These are phyloP conservation scores for Lineolata rhizophorae DNA, from an alignment of 495 filamentous ascomycete genomes.

Conservation along the genomic window DNA sequence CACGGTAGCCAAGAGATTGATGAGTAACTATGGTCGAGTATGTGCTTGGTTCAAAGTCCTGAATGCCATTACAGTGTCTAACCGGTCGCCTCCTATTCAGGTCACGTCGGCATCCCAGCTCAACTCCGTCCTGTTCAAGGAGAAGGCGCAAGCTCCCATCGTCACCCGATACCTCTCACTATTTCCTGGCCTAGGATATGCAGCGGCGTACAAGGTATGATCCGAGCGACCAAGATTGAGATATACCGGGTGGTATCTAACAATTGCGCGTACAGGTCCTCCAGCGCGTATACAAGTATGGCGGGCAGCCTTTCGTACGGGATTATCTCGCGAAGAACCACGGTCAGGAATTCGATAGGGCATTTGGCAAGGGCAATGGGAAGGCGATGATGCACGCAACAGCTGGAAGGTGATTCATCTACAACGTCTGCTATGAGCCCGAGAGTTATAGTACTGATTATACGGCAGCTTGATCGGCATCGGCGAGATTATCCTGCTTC, in stretches of 20 bases:
- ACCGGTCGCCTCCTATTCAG: constrained; percentile 18
- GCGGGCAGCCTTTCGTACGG: constrained; percentile 85
- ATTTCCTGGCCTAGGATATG: constrained; percentile 92
- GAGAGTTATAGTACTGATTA: background rate
- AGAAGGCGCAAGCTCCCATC: constrained; percentile 48
- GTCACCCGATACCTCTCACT: constrained; percentile 76
- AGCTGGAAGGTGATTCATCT: constrained; percentile 68
- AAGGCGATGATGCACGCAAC: constrained; percentile 97
- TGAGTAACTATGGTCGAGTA: constrained; percentile 85
- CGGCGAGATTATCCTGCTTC: constrained; percentile 86
- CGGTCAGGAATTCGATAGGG: constrained; percentile 57
- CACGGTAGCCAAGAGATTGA: constrained; percentile 93
- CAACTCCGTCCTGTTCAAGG: constrained; percentile 85
- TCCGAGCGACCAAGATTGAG: constrained; percentile 4
- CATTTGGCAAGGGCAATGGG: constrained; percentile 88
- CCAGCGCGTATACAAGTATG: constrained; percentile 97
- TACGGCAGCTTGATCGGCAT: constrained; percentile 64
- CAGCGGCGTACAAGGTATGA: constrained; percentile 95
- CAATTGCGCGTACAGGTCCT: constrained; percentile 32
- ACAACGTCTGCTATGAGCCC: background rate
- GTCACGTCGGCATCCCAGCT: constrained; percentile 37
- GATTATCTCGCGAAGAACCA: constrained; percentile 76
- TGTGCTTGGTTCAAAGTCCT: background rate
- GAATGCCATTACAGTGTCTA: background rate
- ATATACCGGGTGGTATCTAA: background rate